A percentile compares a stretch with the other conserved stretches of the same genome.
These are phyloP conservation scores for Entomortierella chlamydospora DNA, from an alignment of 192 early-diverging fungal species.

Conservation along the genomic window DNA sequence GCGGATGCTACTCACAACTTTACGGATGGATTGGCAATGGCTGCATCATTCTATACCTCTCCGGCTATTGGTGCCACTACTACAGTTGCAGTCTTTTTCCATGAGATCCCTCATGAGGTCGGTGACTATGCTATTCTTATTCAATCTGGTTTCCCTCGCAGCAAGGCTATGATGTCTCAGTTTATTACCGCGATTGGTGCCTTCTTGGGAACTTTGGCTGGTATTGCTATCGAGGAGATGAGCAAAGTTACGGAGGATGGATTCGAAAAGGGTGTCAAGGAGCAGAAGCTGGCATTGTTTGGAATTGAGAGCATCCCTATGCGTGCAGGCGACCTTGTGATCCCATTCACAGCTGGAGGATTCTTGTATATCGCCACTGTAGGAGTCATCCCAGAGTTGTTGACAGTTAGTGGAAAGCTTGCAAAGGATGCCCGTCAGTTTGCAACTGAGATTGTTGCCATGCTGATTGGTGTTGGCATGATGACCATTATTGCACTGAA, in stretches of 20 bases:
- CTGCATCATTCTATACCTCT: conserved; percentile 85
- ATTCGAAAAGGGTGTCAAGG: neutral
- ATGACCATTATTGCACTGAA: conserved; percentile 83
- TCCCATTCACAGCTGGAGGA: conserved; percentile 90
- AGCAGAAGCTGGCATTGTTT: conserved; percentile 19
- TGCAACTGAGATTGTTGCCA: conserved; percentile 71
- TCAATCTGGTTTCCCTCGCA: conserved; percentile 81
- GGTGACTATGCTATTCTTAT: conserved; percentile 91
- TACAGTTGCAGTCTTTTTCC: conserved; percentile 87
- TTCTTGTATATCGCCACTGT: conserved; percentile 90
- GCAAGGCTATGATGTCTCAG: conserved; percentile 80
- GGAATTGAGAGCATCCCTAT: conserved; percentile 71
- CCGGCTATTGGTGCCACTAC: conserved; percentile 87
- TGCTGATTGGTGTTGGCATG: conserved; percentile 80
- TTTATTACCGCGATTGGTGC: conserved; percentile 86
- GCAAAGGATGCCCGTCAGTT: conserved; percentile 63
- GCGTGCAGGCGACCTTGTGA: conserved; percentile 80
- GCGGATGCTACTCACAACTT: conserved; percentile 89
- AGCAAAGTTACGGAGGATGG: conserved; percentile 31
- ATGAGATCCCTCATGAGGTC: conserved; percentile 91
- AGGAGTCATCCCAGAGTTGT: conserved; percentile 84
- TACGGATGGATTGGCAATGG: conserved; percentile 87
- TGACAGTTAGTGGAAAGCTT: conserved; percentile 71
- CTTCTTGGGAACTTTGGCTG: conserved; percentile 81
- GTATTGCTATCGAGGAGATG: conserved; percentile 81